Percentiles rank a stretch among this genome's conserved stretches.
These are phyloP conservation scores for Jackrogersella minutella DNA, from an alignment of 495 filamentous ascomycete genomes.

Conservation along the genomic window DNA sequence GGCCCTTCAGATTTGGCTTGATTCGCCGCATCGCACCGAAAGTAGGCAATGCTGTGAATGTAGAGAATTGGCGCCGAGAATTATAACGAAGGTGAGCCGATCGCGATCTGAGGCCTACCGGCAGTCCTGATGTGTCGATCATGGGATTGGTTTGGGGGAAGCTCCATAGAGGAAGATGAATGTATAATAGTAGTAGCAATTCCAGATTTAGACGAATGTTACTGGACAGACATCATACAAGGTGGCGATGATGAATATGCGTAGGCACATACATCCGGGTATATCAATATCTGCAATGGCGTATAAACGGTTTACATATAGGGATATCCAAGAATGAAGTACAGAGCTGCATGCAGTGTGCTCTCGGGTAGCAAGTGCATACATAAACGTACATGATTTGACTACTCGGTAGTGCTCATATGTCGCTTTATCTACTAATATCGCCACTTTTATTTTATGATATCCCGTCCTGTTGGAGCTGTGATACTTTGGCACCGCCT, in stretches of 20 bases:
- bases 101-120: slow-evolving; percentile 12
- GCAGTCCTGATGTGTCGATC: slow-evolving; percentile 18
- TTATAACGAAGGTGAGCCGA: slow-evolving; percentile 19
- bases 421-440: slow-evolving; percentile 23
- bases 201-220: not conserved
- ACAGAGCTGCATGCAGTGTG: slow-evolving; percentile 1
- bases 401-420: slow-evolving; percentile 28
- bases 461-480: not conserved
- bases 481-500: not conserved
- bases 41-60: slow-evolving; percentile 2
- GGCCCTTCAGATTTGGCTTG: slow-evolving; percentile 2
- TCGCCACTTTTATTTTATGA: not conserved
- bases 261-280: slow-evolving; percentile 5
- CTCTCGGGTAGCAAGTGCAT: slow-evolving; percentile 12
- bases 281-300: slow-evolving; percentile 12
- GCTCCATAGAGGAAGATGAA: not conserved
- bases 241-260: slow-evolving; percentile 23
- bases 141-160: slow-evolving; percentile 21
- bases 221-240: slow-evolving; percentile 9
- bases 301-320: slow-evolving; percentile 13
- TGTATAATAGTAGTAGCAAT: slow-evolving; percentile 1
- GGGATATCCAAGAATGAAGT: not conserved
- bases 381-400: slow-evolving; percentile 16
- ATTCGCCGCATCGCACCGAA: slow-evolving; percentile 1
- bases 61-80: slow-evolving; percentile 7